Evolutionary conservation across 352 stramenopile species (phyloP).

Genomic region (Halophytophthora polymorphica): DNA sequence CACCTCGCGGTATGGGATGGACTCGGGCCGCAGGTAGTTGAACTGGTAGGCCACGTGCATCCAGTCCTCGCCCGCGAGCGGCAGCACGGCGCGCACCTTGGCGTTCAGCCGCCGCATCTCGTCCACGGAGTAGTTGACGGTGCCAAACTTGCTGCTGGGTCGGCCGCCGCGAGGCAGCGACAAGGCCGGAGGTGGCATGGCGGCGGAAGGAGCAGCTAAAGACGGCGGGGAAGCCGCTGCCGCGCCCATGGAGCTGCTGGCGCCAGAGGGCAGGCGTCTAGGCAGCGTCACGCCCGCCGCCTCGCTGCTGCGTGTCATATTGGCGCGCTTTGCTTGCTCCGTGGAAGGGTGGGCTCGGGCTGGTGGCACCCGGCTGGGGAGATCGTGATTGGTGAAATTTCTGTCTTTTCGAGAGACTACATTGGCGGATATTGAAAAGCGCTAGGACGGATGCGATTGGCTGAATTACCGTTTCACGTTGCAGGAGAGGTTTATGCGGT

Average conservation of each 20-base stretch:
- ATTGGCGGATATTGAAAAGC: too few relatives aligned
- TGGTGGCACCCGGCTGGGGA: too few relatives aligned
- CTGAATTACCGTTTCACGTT: too few relatives aligned
- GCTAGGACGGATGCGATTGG: too few relatives aligned
- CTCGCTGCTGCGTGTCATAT: constrained; percentile 4
- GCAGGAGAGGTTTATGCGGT: too few relatives aligned
- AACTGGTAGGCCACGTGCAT: constrained; percentile 64
- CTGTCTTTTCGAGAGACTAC: too few relatives aligned
- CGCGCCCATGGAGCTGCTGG: constrained; percentile 6
- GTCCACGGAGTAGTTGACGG: constrained; percentile 64
- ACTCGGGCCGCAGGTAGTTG: constrained; percentile 60
- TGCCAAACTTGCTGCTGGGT: constrained; percentile 59
- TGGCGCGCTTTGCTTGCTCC: background rate
- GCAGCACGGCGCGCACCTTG: constrained; percentile 54
- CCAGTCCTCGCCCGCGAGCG: constrained; percentile 49
- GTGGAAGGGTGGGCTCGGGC: background rate
- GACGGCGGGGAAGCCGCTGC: background rate
- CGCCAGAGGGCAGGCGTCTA: background rate
- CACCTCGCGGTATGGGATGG: constrained; percentile 58
- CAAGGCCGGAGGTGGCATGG: constrained; percentile 3
- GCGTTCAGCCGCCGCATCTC: constrained; percentile 66
- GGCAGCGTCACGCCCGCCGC: background rate
- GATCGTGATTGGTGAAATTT: background rate
- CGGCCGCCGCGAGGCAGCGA: constrained; percentile 14
- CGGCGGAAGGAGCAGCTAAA: background rate